phyloP scores from a whole-genome alignment of 2,329 filamentous ascomycete genomes.

The Fusarium chuoi region DNA sequence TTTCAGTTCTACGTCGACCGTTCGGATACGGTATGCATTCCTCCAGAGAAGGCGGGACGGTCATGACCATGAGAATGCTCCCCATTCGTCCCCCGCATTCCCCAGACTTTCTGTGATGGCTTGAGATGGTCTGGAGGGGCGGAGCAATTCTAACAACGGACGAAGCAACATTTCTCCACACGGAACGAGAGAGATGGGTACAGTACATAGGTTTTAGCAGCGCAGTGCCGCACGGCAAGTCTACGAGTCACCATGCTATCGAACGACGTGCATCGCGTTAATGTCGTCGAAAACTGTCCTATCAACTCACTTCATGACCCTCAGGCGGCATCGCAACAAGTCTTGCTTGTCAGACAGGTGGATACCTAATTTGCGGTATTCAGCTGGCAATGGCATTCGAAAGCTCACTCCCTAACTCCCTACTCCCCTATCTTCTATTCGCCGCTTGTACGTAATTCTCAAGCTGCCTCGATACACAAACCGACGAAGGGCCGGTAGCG shows the following conservation, averaged over 20 bases:
- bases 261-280: slow-evolving; percentile 5
- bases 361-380: slow-evolving; percentile 10
- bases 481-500: slow-evolving; percentile 31
- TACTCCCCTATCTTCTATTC: slow-evolving; percentile 1
- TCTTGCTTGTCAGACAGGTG: slow-evolving; percentile 9
- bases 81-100: slow-evolving; percentile 34
- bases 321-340: neutral
- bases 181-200: slow-evolving; percentile 12
- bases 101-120: slow-evolving; percentile 31
- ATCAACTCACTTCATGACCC: neutral
- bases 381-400: slow-evolving; percentile 25
- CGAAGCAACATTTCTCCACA: slow-evolving; percentile 18
- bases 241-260: slow-evolving; percentile 9
- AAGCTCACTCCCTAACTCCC: slow-evolving; percentile 19
- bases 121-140: slow-evolving; percentile 6
- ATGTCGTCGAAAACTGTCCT: neutral
- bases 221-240: slow-evolving; percentile 1
- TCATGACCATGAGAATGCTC: slow-evolving; percentile 6
- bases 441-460: slow-evolving; percentile 33
- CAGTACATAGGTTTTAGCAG: neutral
- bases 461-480: neutral
- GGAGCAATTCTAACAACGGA: slow-evolving; percentile 8
- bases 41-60: slow-evolving; percentile 6
- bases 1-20: slow-evolving; percentile 25
- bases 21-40: slow-evolving; percentile 1